Base-by-base conservation (phyloP, 1,284 basidiomycete species). In the Hemileccinum hortonii region DNA sequence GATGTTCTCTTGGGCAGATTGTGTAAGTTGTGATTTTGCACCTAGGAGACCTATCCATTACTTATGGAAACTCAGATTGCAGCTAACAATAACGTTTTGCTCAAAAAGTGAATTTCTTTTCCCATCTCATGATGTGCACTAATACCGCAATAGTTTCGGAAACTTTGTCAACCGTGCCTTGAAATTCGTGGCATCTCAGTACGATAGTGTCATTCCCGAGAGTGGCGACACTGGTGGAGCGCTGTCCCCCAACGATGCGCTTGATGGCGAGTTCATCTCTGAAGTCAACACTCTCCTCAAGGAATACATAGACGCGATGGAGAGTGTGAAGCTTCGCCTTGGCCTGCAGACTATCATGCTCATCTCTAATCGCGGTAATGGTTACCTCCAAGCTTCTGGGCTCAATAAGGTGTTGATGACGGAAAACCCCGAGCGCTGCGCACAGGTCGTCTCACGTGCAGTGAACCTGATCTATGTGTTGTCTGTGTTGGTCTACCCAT, bases 101-200 rank as follows among this genome's bases (percentile, higher is more conserved):
- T 99, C 58, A 96, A 97, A 71, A 99, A 99, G 90, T 91, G 56
- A 61, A 76, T 62, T 15, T 42, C 12, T 9, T 11, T 35, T 32
- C 6, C 7, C 12, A 21, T 18, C 32, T 9, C 32, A 14, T 41
- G 6, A 44, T 8, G 44, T 22, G 15, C 9, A 19, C 55, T 55
- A 33, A 54, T 32, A n/a, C 18, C 24, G n/a, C 8, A 33, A 32
- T 49, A 92, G 89, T 75, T 88, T 99, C 58, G 96, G 96, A 52
- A 99, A 99, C 78, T 99, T 98, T 71, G 92, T 98, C 61, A 99
- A 99, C 72, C 91, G 96, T 43, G 81, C 84, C 15, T 77, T 98
- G 67, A 98, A 97, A 70, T 99, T 99, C 65, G 82, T 94, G 47
- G 83, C 87, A 14, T 90, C 92, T 33, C 94, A 95, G 69, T 97